phyloP scores from a whole-genome alignment of 2,329 filamentous ascomycete genomes.

The Claviceps sp. region DNA sequence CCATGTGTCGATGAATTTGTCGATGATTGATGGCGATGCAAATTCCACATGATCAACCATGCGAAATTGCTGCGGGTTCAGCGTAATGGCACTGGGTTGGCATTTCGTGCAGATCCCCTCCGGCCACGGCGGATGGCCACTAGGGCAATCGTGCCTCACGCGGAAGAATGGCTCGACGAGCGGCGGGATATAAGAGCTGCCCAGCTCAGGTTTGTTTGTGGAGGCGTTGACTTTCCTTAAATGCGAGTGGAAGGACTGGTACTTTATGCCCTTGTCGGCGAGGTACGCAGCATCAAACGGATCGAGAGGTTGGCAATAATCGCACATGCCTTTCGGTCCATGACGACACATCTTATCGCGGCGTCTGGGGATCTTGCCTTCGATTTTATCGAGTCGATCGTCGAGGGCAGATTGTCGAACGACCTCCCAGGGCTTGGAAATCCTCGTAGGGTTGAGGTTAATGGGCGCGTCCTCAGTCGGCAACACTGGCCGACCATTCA shows the following conservation, averaged over 20 bases:
- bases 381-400: constrained; percentile 69
- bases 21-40: constrained; percentile 68
- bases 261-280: constrained; percentile 95
- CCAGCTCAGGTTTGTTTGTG: constrained; percentile 90
- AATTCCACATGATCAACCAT: constrained; percentile 99
- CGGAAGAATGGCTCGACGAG: constrained; percentile 86
- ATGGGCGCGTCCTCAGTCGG: constrained; percentile 55
- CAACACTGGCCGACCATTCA: constrained; percentile 66
- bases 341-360: constrained; percentile 90
- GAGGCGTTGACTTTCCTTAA: constrained; percentile 89
- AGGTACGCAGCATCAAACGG: constrained; percentile 85
- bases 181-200: constrained; percentile 90
- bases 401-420: constrained; percentile 82
- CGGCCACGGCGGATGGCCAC: constrained; percentile 85
- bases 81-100: constrained; percentile 89
- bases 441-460: constrained; percentile 51
- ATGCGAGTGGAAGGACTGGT: constrained; percentile 89
- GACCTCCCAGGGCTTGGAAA: constrained; percentile 57
- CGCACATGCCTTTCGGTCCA: constrained; percentile 95
- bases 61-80: constrained; percentile 85
- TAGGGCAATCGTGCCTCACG: constrained; percentile 78
- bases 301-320: constrained; percentile 95
- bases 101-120: constrained; percentile 97
- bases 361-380: constrained; percentile 75
- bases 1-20: constrained; percentile 88